Evolutionary conservation across 129 eudicot genomes (phyloP).

Genomic region (Solidago caesia): DNA sequence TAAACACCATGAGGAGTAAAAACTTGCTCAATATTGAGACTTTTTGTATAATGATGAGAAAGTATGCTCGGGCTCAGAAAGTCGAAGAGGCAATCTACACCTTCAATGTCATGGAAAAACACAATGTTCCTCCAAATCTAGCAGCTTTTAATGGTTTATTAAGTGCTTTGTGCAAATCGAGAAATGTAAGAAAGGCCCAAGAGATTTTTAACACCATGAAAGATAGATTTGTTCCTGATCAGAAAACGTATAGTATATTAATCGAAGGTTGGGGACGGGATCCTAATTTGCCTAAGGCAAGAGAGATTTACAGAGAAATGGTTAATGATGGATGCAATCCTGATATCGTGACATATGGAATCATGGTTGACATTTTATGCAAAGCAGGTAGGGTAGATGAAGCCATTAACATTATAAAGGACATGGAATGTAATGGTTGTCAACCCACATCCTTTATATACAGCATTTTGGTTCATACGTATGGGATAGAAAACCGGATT

Average conservation of each 20-base stretch:
- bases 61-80: constrained; percentile 82
- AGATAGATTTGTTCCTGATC: constrained; percentile 65
- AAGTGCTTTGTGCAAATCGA: constrained; percentile 92
- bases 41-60: constrained; percentile 92
- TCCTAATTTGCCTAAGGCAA: constrained; percentile 89
- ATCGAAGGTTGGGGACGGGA: constrained; percentile 94
- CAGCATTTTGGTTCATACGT: constrained; percentile 83
- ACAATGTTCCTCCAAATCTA: constrained; percentile 61
- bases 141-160: constrained; percentile 87
- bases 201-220: constrained; percentile 85
- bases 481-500: constrained; percentile 79
- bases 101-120: constrained; percentile 81
- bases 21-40: constrained; percentile 76
- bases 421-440: constrained; percentile 61
- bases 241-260: constrained; percentile 87
- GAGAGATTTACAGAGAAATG: constrained; percentile 73
- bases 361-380: constrained; percentile 89
- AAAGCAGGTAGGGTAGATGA: constrained; percentile 88
- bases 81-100: constrained; percentile 87
- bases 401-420: constrained; percentile 61
- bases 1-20: constrained; percentile 73
- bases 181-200: constrained; percentile 82
- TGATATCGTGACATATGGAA: constrained; percentile 87
- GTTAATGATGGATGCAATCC: constrained; percentile 55
- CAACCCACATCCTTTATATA: constrained; percentile 83